phyloP scores from a whole-genome alignment of 805 yeast genomes.

The Saccharomyces paradoxus region DNA sequence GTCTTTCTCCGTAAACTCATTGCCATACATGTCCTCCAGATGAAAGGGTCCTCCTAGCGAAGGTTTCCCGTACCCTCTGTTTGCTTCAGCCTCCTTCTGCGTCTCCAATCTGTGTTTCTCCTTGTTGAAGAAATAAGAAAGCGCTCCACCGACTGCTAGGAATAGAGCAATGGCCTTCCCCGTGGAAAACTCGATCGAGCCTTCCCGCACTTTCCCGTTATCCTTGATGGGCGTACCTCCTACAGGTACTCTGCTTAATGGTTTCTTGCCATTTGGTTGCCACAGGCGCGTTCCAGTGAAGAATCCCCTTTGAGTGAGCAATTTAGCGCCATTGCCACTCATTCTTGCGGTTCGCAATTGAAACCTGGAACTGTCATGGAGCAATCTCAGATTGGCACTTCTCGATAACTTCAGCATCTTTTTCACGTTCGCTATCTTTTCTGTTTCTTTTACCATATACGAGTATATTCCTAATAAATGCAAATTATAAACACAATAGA shows the following conservation, averaged over 20 bases:
- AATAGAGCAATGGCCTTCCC: slow-evolving; percentile 77
- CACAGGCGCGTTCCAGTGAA: neutral
- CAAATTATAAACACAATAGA: neutral
- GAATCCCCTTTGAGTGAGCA: neutral
- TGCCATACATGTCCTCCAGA: slow-evolving; percentile 61
- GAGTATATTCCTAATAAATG: neutral
- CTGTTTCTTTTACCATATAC: neutral
- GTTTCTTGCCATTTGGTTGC: slow-evolving; percentile 36
- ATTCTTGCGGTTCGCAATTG: neutral
- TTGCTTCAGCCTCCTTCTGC: slow-evolving; percentile 74
- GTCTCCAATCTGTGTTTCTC: slow-evolving; percentile 71
- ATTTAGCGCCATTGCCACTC: neutral
- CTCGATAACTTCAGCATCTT: neutral
- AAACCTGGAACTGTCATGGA: neutral
- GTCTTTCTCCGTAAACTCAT: slow-evolving; percentile 68
- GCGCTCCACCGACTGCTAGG: slow-evolving; percentile 58
- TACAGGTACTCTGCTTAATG: slow-evolving; percentile 71
- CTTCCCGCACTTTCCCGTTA: slow-evolving; percentile 33
- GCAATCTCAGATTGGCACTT: neutral
- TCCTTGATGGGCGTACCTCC: slow-evolving; percentile 42
- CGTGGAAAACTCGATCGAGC: slow-evolving; percentile 58
- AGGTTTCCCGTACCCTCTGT: slow-evolving; percentile 86
- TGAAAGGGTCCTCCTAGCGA: slow-evolving; percentile 86
- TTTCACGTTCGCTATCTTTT: neutral
- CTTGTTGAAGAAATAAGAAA: slow-evolving; percentile 60